These are phyloP conservation scores for Periglandula ipomoeae DNA, from an alignment of 2,329 filamentous ascomycete genomes.

Conservation along the genomic window DNA sequence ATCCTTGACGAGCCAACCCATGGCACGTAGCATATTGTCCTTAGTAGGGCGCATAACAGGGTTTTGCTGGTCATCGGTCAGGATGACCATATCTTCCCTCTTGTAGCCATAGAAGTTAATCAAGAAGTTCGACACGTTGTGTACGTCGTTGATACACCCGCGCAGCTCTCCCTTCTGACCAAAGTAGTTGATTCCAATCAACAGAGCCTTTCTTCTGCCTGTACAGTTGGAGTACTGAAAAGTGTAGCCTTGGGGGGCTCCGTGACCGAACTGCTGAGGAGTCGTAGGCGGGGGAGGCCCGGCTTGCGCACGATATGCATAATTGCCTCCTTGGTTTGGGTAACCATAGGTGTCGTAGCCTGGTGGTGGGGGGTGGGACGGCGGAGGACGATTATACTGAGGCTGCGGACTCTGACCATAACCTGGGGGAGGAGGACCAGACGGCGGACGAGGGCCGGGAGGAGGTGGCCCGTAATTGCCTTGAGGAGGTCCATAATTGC, in stretches of 20 bases:
- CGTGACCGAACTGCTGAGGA: conserved; percentile 54
- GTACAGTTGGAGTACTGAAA: conserved; percentile 72
- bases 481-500: conserved; percentile 15
- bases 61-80: conserved; percentile 67
- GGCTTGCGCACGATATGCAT: too few relatives aligned
- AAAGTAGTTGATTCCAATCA: conserved; percentile 79
- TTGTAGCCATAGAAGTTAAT: conserved; percentile 61
- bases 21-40: conserved; percentile 63
- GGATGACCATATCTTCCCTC: conserved; percentile 69
- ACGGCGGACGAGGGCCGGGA: conserved; percentile 14
- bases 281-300: conserved; percentile 37
- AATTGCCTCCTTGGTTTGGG: too few relatives aligned
- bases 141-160: conserved; percentile 74
- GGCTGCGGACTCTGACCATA: conserved; percentile 12
- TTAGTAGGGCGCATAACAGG: conserved; percentile 66
- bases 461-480: conserved; percentile 12
- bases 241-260: conserved; percentile 58
- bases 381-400: conserved; percentile 17
- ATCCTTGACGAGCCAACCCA: conserved; percentile 66
- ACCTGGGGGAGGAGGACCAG: conserved; percentile 10
- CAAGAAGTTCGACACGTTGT: conserved; percentile 65
- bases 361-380: conserved; percentile 30
- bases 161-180: conserved; percentile 61
- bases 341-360: conserved; percentile 39
- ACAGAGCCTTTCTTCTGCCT: conserved; percentile 61